Conservation (phyloP, 306 rosid species). For the Vigna unguiculata region DNA sequence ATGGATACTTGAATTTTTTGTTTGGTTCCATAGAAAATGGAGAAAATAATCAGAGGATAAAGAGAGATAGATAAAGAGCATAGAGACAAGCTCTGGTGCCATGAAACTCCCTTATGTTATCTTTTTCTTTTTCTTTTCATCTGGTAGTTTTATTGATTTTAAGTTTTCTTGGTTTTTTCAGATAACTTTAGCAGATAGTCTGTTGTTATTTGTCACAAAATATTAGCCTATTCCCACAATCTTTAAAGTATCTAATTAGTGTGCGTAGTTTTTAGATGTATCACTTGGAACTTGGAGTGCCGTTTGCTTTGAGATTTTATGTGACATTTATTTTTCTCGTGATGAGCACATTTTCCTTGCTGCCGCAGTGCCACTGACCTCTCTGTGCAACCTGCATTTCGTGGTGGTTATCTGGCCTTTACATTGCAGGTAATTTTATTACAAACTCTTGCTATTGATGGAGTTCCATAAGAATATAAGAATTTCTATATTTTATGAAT, state of each 20-base stretch:
- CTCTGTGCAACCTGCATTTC: conserved; percentile 69
- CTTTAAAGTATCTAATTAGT: conserved; percentile 28
- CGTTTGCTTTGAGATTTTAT: conserved; percentile 34
- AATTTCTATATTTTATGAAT: conserved; percentile 14
- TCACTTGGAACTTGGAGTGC: conserved; percentile 35
- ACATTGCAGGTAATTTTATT: conserved; percentile 67
- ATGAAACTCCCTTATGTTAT: conserved; percentile 3
- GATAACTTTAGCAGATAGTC: conserved; percentile 30
- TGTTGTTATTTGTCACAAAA: not conserved
- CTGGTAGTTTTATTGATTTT: conserved; percentile 16
- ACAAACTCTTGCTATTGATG: conserved; percentile 28
- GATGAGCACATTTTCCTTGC: conserved; percentile 42
- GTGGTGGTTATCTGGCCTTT: conserved; percentile 94
- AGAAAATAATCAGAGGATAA: not conserved
- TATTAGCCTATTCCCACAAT: conserved; percentile 27
- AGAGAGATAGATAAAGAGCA: conserved; percentile 2
- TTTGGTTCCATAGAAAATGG: conserved; percentile 14
- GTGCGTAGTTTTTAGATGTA: conserved; percentile 18
- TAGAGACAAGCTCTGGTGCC: conserved; percentile 10
- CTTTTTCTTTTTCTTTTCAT: conserved; percentile 11
- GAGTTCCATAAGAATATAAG: conserved; percentile 19
- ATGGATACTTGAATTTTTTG: conserved; percentile 20
- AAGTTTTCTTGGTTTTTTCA: conserved; percentile 19
- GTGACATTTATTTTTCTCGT: conserved; percentile 2
- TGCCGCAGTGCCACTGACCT: conserved; percentile 73